Conservation (phyloP, 148 eudicot species). For the Diospyros lotus region DNA sequence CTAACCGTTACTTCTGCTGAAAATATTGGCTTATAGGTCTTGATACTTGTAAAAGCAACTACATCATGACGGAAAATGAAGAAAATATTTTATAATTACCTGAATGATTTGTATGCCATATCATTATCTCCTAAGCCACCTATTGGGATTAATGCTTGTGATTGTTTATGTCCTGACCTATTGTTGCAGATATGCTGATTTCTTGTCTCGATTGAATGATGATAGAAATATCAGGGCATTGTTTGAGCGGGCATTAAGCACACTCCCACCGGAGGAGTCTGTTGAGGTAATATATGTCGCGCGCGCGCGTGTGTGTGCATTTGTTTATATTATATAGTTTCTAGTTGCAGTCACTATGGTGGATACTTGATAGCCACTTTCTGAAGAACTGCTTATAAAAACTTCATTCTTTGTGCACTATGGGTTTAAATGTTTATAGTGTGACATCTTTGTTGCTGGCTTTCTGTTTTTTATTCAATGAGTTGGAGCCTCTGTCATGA, state of each 20-base stretch:
- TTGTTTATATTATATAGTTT: background rate
- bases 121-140: background rate
- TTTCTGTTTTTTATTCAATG: too few species aligned
- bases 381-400: background rate
- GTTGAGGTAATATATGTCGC: conserved; percentile 54
- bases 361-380: background rate
- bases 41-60: conserved; percentile 7
- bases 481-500: too few species aligned
- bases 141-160: too few species aligned
- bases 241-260: conserved; percentile 92
- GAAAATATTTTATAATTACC: background rate
- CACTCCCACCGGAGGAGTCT: conserved; percentile 89
- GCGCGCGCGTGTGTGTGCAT: background rate
- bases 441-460: too few species aligned
- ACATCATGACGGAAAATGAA: background rate
- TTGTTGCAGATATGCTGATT: conserved; percentile 91
- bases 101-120: conserved; percentile 6
- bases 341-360: background rate
- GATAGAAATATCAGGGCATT: conserved; percentile 95
- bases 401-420: background rate
- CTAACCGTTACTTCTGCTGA: background rate
- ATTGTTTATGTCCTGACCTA: conserved; percentile 8
- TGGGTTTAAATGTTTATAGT: too few species aligned
- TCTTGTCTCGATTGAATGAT: conserved; percentile 88
- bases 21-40: background rate